These are phyloP conservation scores for Infundibulicybe gibba DNA, from an alignment of 768 basidiomycete species.

Conservation along the genomic window DNA sequence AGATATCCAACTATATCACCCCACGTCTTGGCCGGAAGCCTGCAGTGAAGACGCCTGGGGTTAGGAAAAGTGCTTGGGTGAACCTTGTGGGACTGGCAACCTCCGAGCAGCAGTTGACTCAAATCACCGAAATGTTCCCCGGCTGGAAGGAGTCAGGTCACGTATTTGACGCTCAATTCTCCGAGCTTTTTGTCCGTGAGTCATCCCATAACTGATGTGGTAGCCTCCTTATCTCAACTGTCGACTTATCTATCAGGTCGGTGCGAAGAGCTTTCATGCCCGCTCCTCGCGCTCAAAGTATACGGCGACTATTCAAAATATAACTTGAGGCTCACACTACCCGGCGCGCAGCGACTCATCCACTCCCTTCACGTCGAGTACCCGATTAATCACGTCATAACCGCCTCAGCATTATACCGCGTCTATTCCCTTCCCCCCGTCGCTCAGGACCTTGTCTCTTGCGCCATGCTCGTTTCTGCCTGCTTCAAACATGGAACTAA, in stretches of 20 bases:
- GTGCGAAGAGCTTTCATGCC: conserved; percentile 54
- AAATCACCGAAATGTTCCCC: conserved; percentile 43
- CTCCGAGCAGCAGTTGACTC: conserved; percentile 45
- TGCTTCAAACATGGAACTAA: conserved; percentile 43
- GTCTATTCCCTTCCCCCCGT: conserved; percentile 52
- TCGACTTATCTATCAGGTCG: conserved; percentile 40
- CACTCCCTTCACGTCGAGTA: conserved; percentile 48
- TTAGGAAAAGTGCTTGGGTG: conserved; percentile 45
- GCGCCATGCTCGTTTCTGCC: conserved; percentile 52
- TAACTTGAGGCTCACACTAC: conserved; percentile 45
- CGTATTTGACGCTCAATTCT: conserved; percentile 32
- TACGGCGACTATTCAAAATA: conserved; percentile 64
- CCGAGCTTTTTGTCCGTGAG: conserved; percentile 55
- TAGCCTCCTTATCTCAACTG: not conserved
- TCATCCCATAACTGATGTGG: conserved; percentile 7
- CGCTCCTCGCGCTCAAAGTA: conserved; percentile 53
- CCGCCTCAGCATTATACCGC: conserved; percentile 50
- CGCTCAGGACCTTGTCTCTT: conserved; percentile 51
- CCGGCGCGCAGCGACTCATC: conserved; percentile 52
- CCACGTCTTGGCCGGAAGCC: conserved; percentile 38
- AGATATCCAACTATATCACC: conserved; percentile 29
- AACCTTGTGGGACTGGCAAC: conserved; percentile 48
- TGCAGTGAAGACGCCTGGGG: conserved; percentile 22
- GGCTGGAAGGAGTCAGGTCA: conserved; percentile 43
- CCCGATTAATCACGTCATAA: conserved; percentile 44